Base-by-base conservation (phyloP, 2,329 filamentous ascomycete species). In the Claviceps paspali region DNA sequence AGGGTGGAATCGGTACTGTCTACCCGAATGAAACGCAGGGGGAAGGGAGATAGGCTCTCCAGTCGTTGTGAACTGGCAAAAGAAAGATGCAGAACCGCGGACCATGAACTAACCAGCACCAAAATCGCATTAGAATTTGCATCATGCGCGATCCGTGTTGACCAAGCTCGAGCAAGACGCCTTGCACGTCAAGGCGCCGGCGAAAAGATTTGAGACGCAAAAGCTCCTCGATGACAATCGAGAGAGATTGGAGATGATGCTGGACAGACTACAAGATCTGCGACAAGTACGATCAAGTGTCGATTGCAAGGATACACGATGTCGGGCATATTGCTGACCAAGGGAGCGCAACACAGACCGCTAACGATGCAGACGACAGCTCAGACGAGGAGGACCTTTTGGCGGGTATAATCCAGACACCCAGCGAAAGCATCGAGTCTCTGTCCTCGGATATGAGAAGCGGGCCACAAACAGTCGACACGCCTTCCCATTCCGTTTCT, bases 121-220 rank as follows among this genome's bases (percentile, higher is more conserved):
- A 4, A 15, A 33, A 7, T 17, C 2, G 21, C 21, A 23, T 17
- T 43, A 82, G 73, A 87, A 85, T 49, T 63, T 88, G 42, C 72
- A 81, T 46, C 74, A 82, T 52, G 82, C 82, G 15, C 73, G 76
- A 29, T 68, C 67, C 0, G 67, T 82, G 22, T 71, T 87, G 39
- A 69, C 79, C 15, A 76, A 69, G 41, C 68, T 85, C 29, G 82
- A 86, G 53, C 79, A 83, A 48, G 73, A 81, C 47, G 68, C 74
- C 5, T 57, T 72, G 11, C 62, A 57, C n/a, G 59, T 76, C 43
- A 77, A 77, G 52, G 60, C 69, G 23, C 68, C 69, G 39, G 54
- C 65, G 5, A 71, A 70, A 41, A 71, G 74, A 47, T 64, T 74
- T 43, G 70, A 78, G 40, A 53, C 69, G 14, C 79, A 84, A 54